Conservation (phyloP, 805 yeast genomes). For the Kodamaea kaohsiungensis region DNA sequence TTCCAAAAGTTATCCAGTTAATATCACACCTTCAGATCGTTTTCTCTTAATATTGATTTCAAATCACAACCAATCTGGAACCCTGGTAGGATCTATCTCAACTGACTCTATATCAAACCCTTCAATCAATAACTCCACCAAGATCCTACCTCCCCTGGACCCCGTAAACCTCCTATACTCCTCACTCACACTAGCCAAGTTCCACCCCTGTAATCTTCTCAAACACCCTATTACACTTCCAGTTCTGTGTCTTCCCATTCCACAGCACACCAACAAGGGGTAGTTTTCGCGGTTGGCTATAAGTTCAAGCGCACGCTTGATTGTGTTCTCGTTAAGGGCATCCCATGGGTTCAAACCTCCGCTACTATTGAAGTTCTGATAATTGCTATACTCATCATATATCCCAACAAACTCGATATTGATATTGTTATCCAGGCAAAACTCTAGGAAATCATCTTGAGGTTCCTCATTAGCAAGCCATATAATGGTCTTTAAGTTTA, state of each 20-base stretch:
- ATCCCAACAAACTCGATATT: slow-evolving; percentile 81
- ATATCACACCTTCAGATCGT: too few species aligned
- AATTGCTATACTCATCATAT: slow-evolving; percentile 56
- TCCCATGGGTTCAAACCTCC: slow-evolving; percentile 84
- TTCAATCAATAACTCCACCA: slow-evolving; percentile 89
- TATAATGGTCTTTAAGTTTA: slow-evolving; percentile 74
- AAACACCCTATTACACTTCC: slow-evolving; percentile 96
- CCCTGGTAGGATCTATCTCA: slow-evolving; percentile 30
- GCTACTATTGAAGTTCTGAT: slow-evolving; percentile 19
- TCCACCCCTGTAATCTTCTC: slow-evolving; percentile 95
- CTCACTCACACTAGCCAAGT: slow-evolving; percentile 84
- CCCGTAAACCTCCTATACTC: slow-evolving; percentile 95
- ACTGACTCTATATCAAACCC: slow-evolving; percentile 41
- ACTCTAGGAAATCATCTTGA: slow-evolving; percentile 79
- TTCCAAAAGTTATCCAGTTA: too few species aligned
- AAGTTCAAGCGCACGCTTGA: slow-evolving; percentile 73
- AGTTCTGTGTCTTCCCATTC: slow-evolving; percentile 97
- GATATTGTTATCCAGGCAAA: slow-evolving; percentile 71
- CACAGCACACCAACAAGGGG: slow-evolving; percentile 91
- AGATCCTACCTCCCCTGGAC: slow-evolving; percentile 84
- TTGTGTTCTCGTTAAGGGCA: slow-evolving; percentile 80
- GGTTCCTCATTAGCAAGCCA: slow-evolving; percentile 98
- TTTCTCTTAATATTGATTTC: too few species aligned
- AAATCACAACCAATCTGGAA: slow-evolving; percentile 31
- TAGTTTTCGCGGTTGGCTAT: slow-evolving; percentile 72